Conservation (phyloP, 2,329 filamentous ascomycete genomes). For the Fusarium camptoceras region DNA sequence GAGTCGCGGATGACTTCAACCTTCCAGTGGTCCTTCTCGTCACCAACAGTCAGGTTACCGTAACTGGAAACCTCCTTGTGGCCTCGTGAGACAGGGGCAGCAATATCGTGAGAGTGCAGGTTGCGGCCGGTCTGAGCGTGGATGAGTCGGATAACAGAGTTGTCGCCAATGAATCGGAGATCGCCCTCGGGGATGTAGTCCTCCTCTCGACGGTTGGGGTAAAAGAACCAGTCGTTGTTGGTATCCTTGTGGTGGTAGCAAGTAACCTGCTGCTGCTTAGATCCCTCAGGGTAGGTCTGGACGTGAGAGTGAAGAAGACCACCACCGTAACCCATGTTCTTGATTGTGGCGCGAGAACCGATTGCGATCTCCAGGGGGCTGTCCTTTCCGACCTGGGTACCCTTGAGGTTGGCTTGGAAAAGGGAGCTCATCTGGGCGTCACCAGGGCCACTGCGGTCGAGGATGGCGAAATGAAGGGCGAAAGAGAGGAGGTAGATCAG, state of each 20-base stretch:
- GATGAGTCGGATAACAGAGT: constrained; percentile 84
- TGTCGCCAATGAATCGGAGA: constrained; percentile 81
- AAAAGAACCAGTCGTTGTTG: constrained; percentile 99
- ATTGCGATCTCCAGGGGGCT: constrained; percentile 92
- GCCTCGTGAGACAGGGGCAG: constrained; percentile 88
- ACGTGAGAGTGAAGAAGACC: constrained; percentile 96
- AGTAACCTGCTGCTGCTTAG: constrained; percentile 93
- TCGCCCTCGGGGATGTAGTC: constrained; percentile 77
- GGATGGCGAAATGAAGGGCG: constrained; percentile 91
- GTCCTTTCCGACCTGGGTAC: constrained; percentile 93
- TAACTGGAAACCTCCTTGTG: constrained; percentile 96
- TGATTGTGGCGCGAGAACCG: constrained; percentile 90
- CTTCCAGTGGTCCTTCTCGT: constrained; percentile 98
- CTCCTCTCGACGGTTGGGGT: constrained; percentile 84
- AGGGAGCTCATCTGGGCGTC: constrained; percentile 99
- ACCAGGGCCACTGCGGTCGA: constrained; percentile 93
- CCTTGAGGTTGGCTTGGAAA: constrained; percentile 95
- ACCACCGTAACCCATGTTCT: constrained; percentile 99
- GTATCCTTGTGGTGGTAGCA: constrained; percentile 99
- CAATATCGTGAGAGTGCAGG: constrained; percentile 91
- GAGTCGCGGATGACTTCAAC: constrained; percentile 93
- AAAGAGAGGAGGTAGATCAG: constrained; percentile 97
- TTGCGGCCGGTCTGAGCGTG: constrained; percentile 97
- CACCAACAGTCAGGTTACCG: constrained; percentile 93
- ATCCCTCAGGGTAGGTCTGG: constrained; percentile 95